Percentiles rank a stretch among this genome's conserved stretches.
Conservation (phyloP, 139 green algal genomes). For the Micractinium sp. region DNA sequence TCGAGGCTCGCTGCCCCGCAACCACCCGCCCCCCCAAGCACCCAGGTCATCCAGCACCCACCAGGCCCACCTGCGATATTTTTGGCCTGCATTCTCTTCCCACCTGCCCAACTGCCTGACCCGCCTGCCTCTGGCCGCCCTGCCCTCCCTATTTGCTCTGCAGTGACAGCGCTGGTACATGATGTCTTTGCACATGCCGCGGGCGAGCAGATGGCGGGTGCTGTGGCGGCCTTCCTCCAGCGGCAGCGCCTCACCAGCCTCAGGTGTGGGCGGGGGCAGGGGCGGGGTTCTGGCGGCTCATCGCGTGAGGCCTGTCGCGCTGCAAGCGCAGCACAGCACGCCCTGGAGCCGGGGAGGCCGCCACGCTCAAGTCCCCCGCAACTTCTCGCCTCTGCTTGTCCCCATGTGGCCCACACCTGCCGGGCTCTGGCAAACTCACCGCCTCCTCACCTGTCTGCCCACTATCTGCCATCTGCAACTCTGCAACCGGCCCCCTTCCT, state of each 20-base stretch:
- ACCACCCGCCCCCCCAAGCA: neutral
- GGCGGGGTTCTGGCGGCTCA: neutral
- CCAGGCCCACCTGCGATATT: too few relatives aligned
- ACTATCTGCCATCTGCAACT: too few relatives aligned
- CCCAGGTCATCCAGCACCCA: neutral
- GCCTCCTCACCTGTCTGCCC: too few relatives aligned
- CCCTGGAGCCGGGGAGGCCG: neutral
- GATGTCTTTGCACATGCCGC: neutral
- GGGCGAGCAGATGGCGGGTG: neutral
- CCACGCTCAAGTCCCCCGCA: too few relatives aligned
- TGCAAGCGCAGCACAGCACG: neutral
- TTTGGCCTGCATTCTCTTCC: too few relatives aligned
- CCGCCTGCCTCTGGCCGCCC: too few relatives aligned
- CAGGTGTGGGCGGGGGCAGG: neutral
- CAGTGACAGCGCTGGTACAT: constrained; percentile 12
- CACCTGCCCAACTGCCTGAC: neutral
- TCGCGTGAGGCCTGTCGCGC: neutral
- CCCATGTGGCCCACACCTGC: too few relatives aligned
- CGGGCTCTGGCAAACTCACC: too few relatives aligned
- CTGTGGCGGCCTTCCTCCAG: constrained; percentile 16
- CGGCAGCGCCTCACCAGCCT: constrained; percentile 18
- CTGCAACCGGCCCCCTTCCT: too few relatives aligned
- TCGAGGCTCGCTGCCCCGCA: neutral
- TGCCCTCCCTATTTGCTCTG: neutral
- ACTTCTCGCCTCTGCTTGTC: too few relatives aligned